Percentiles rank a stretch among this genome's conserved stretches.
These are phyloP conservation scores for Beauveria sp. DNA, from an alignment of 2,329 filamentous ascomycete genomes.

Conservation along the genomic window DNA sequence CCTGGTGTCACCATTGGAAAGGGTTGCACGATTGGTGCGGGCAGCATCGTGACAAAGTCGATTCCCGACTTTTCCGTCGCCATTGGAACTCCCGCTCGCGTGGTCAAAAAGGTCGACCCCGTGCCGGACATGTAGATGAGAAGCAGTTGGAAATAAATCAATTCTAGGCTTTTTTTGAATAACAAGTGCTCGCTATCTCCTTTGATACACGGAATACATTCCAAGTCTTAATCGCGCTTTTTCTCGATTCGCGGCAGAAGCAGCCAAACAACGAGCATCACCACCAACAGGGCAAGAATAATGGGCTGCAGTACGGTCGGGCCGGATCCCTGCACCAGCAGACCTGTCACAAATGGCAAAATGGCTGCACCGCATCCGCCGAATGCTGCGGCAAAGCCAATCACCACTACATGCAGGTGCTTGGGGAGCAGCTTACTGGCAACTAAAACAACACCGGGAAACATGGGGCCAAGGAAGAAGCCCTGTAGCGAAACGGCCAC, in stretches of 20 bases:
- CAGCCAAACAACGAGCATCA: constrained; percentile 39
- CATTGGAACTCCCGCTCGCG: constrained; percentile 39
- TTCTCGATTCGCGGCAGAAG: constrained; percentile 34
- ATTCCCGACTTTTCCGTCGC: constrained; percentile 42
- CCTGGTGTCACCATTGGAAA: constrained; percentile 46
- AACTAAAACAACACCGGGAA: constrained; percentile 63
- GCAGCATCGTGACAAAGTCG: constrained; percentile 42
- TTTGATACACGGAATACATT: neutral
- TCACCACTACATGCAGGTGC: constrained; percentile 66
- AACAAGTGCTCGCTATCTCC: neutral
- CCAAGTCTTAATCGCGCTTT: constrained; percentile 26
- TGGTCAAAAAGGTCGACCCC: constrained; percentile 38
- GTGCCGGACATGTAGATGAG: constrained; percentile 22
- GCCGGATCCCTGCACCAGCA: constrained; percentile 51
- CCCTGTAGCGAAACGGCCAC: constrained; percentile 65
- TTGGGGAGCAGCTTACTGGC: constrained; percentile 62
- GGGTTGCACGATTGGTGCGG: constrained; percentile 43
- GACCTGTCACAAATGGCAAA: constrained; percentile 59
- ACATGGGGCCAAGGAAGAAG: constrained; percentile 73
- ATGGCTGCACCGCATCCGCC: constrained; percentile 64
- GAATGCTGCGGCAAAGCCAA: constrained; percentile 71
- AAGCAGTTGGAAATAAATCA: neutral
- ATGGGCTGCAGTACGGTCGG: constrained; percentile 51
- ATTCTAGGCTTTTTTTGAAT: neutral
- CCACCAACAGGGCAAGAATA: constrained; percentile 40